Evolutionary conservation across 2,329 filamentous ascomycete species (phyloP).

Genomic region (Cladosporium sp.): DNA sequence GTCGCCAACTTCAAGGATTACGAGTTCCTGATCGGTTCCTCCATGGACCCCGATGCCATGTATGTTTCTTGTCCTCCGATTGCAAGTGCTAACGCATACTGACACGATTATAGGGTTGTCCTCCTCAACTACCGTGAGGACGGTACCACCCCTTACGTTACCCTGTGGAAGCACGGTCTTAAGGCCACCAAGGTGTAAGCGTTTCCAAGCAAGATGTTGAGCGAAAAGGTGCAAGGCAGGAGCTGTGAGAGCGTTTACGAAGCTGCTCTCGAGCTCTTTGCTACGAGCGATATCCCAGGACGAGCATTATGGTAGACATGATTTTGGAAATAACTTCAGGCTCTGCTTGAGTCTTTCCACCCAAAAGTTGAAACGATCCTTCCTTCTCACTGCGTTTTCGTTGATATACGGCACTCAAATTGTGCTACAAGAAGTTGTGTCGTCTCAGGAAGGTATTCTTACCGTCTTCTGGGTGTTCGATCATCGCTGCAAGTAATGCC

Average conservation of each 20-base stretch:
- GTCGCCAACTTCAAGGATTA: slow-evolving; percentile 89
- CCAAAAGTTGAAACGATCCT: slow-evolving; percentile 12
- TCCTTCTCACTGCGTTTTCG: neutral
- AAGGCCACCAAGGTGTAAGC: slow-evolving; percentile 84
- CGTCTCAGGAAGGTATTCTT: neutral
- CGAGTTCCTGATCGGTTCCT: slow-evolving; percentile 90
- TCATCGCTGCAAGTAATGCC: neutral
- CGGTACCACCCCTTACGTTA: slow-evolving; percentile 84
- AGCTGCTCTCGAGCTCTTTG: neutral
- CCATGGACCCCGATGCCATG: slow-evolving; percentile 93
- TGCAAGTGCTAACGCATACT: neutral
- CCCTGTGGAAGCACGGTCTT: slow-evolving; percentile 94
- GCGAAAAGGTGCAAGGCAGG: slow-evolving; percentile 7
- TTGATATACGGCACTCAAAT: neutral
- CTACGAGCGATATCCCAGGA: slow-evolving; percentile 19
- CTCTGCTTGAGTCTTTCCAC: slow-evolving; percentile 17
- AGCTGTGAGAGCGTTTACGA: neutral
- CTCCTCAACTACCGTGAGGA: slow-evolving; percentile 98
- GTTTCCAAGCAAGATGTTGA: slow-evolving; percentile 19
- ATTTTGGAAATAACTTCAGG: slow-evolving; percentile 18
- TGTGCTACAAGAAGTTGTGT: too few species aligned
- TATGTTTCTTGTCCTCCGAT: slow-evolving; percentile 51
- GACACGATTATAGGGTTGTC: slow-evolving; percentile 61
- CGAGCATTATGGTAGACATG: slow-evolving; percentile 19
- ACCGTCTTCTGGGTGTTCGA: neutral